phyloP scores from a whole-genome alignment of 1,284 basidiomycete genomes.

The Rhodotorula sp. region DNA sequence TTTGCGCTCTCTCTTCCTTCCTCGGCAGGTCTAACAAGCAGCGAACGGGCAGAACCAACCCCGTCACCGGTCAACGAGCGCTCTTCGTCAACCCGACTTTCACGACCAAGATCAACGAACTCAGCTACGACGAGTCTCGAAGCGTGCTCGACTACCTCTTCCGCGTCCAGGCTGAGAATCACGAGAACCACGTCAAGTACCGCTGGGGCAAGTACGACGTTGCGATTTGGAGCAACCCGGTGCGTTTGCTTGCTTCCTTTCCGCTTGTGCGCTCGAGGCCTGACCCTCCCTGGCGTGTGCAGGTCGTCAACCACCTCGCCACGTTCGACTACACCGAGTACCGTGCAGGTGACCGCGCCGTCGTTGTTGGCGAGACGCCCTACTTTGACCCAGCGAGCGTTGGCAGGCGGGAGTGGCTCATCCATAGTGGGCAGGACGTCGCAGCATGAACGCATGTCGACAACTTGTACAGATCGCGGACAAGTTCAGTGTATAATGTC shows the following conservation, averaged over 20 bases:
- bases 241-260: background rate
- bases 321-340: conserved; percentile 57
- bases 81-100: conserved; percentile 66
- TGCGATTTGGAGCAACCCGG: conserved; percentile 53
- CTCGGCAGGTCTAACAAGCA: no score
- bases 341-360: conserved; percentile 61
- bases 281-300: background rate
- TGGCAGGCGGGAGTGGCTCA: background rate
- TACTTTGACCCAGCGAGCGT: conserved; percentile 9
- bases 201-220: conserved; percentile 50
- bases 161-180: conserved; percentile 41
- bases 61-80: conserved; percentile 64
- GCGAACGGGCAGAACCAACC: conserved; percentile 44
- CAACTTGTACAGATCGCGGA: no score
- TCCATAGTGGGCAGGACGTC: no score
- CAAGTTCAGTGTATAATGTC: no score
- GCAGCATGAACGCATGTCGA: no score
- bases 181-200: conserved; percentile 59
- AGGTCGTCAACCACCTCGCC: conserved; percentile 48
- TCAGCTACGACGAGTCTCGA: conserved; percentile 60
- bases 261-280: no score
- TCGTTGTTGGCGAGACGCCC: conserved; percentile 63
- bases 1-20: background rate
- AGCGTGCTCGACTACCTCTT: conserved; percentile 55
- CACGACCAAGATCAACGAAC: conserved; percentile 60